phyloP scores from a whole-genome alignment of 257 asterid genomes.

The Cruciata laevipes region DNA sequence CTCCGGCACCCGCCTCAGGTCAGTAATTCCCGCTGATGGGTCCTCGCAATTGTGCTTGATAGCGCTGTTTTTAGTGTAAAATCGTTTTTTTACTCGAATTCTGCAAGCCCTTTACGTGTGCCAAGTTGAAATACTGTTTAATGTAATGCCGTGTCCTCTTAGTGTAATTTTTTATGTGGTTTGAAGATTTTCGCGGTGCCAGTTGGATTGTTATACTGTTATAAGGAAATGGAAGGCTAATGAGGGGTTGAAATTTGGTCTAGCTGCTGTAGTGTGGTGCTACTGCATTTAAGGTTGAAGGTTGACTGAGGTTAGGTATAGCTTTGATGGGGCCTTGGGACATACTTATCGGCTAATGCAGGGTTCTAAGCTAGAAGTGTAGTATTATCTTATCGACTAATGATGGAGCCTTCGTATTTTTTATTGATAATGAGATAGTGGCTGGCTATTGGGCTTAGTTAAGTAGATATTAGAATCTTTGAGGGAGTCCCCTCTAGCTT shows the following conservation, averaged over 20 bases:
- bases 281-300: too few relatives aligned
- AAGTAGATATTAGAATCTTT: neutral
- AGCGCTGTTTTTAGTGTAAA: neutral
- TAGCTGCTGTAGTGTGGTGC: too few relatives aligned
- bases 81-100: neutral
- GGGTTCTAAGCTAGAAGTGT: neutral
- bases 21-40: conserved; percentile 12
- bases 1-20: conserved; percentile 88
- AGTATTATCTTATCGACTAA: neutral
- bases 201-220: neutral
- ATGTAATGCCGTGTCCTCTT: neutral
- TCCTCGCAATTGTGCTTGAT: neutral
- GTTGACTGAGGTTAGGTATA: neutral
- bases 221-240: neutral
- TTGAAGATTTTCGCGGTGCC: neutral
- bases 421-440: conserved; percentile 2
- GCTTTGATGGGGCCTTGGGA: neutral
- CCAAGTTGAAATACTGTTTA: neutral
- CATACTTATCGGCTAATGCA: neutral
- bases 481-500: neutral
- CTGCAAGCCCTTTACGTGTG: neutral
- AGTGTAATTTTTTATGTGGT: neutral
- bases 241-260: too few relatives aligned
- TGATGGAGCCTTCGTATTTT: neutral
- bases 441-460: neutral